Evolutionary conservation across 495 filamentous ascomycete species (phyloP), one percentile per base, ranked within the genome.

Genomic region (Echria macrotheca): DNA sequence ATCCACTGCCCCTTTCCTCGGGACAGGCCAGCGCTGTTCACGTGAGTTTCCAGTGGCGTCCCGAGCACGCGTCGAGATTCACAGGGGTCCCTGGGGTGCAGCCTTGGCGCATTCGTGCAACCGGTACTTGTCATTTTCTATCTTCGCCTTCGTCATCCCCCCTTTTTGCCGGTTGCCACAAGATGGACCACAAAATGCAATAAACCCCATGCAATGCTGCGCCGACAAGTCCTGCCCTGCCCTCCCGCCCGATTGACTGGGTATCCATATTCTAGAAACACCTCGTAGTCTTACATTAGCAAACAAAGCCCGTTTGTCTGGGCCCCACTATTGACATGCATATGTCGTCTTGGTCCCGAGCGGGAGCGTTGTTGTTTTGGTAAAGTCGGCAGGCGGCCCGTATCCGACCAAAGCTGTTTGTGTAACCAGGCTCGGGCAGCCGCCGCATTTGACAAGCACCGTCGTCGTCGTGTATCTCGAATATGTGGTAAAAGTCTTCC

Each of bases 341-440:
- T 62, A 65, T 2, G 56, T 47, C 10, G 62, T 65, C n/a, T 47
- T 50, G 5, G 52, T 44, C 12, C 62, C 62, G 8, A 65, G 50
- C 1, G 59, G 53, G 11, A 62, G 42, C 5, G 59, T 65, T 2
- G 55, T 54, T 2, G 62, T 65, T 21, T 54, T 60, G 3, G 46
- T 56, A 37, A 65, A 65, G n/a, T 33, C 17, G 0, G 17, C 57
- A 14, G 54, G 44, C 12, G 56, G 62, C 3, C 62, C 59, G 29
- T 58, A 58, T 9, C 59, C 62, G 2, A 41, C 53, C 35, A 62
- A 23, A 28, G 50, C 59, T 5, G 59, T 62, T n/a, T n/a, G n/a
- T 41, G 49, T 57, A 21, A 60, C 31, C 5, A 55, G 50, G 2
- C 58, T 38, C 2, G 54, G 36, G 40, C 62, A 65, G 26, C 62